Evolutionary conservation across 169 alveolate genomes (phyloP).

Genomic region (Plasmodium fragile): DNA sequence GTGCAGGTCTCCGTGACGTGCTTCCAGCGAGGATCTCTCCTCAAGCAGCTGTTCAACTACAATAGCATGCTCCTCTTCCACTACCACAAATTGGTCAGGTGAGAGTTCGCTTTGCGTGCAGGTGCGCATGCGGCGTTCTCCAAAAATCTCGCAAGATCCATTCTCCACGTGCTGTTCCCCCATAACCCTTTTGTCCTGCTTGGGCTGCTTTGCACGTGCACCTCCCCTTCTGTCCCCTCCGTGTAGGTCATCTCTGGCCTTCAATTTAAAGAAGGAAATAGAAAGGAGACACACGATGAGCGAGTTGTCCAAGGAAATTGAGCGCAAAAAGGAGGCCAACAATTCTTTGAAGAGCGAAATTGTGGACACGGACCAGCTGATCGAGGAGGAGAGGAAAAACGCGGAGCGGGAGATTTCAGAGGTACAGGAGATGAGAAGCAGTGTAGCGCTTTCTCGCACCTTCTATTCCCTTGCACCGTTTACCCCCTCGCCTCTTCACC

Average conservation of each 20-base stretch:
- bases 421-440: conserved; percentile 10
- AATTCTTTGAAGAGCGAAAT: conserved; percentile 33
- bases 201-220: neutral
- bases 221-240: neutral
- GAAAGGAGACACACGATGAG: conserved; percentile 7
- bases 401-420: conserved; percentile 44
- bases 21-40: conserved; percentile 23
- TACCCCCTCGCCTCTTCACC: neutral
- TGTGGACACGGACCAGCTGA: conserved; percentile 31
- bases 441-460: neutral
- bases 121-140: neutral
- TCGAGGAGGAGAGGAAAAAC: conserved; percentile 39
- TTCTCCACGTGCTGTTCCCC: neutral
- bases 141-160: neutral
- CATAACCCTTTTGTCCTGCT: neutral
- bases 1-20: conserved; percentile 37
- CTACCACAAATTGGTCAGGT: conserved; percentile 59
- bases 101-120: neutral
- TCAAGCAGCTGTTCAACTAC: conserved; percentile 52
- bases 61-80: conserved; percentile 28
- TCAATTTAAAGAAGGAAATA: conserved; percentile 56
- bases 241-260: conserved; percentile 34
- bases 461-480: neutral
- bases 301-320: conserved; percentile 20
- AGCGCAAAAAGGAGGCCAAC: conserved; percentile 23